A percentile compares a stretch with the other conserved stretches of the same genome.
Evolutionary conservation across 139 green algal species (phyloP).

Genomic region (Axilococcus clingmanii): DNA sequence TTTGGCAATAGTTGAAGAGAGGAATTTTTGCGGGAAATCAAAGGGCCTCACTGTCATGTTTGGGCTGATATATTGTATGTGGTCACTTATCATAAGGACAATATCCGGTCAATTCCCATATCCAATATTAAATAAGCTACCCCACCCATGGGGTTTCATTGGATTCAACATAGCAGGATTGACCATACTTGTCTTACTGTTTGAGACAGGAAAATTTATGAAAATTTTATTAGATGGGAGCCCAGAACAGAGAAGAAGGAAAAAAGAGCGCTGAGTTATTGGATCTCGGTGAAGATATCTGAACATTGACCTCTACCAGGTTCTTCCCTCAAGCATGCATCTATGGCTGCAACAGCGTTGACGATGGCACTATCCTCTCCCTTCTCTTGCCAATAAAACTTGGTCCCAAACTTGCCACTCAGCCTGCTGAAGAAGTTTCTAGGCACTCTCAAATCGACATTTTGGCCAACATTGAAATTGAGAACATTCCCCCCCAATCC

Average conservation of each 20-base stretch:
- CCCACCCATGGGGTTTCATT: slow-evolving; percentile 20
- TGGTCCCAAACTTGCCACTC: slow-evolving; percentile 88
- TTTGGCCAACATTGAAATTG: slow-evolving; percentile 94
- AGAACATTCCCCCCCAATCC: slow-evolving; percentile 80
- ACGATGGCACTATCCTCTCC: slow-evolving; percentile 72
- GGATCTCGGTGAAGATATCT: slow-evolving; percentile 18
- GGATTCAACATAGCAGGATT: slow-evolving; percentile 14
- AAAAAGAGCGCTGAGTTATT: slow-evolving; percentile 10
- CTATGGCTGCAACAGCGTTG: slow-evolving; percentile 59
- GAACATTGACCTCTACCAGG: slow-evolving; percentile 17
- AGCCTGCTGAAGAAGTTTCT: slow-evolving; percentile 85
- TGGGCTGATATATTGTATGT: slow-evolving; percentile 21
- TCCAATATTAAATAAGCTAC: slow-evolving; percentile 57
- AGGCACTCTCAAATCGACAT: slow-evolving; percentile 85
- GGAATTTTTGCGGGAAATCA: slow-evolving; percentile 24
- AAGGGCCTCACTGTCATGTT: slow-evolving; percentile 25
- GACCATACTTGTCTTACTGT: slow-evolving; percentile 5
- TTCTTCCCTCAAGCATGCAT: slow-evolving; percentile 25
- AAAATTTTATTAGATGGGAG: background rate
- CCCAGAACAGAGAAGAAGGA: background rate
- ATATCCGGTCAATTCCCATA: slow-evolving; percentile 48
- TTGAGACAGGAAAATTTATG: slow-evolving; percentile 33
- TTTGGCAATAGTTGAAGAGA: slow-evolving; percentile 29
- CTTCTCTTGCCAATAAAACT: slow-evolving; percentile 91
- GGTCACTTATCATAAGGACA: slow-evolving; percentile 24